phyloP scores from a whole-genome alignment of 257 asterid species.

The Leptodermis oblonga region DNA sequence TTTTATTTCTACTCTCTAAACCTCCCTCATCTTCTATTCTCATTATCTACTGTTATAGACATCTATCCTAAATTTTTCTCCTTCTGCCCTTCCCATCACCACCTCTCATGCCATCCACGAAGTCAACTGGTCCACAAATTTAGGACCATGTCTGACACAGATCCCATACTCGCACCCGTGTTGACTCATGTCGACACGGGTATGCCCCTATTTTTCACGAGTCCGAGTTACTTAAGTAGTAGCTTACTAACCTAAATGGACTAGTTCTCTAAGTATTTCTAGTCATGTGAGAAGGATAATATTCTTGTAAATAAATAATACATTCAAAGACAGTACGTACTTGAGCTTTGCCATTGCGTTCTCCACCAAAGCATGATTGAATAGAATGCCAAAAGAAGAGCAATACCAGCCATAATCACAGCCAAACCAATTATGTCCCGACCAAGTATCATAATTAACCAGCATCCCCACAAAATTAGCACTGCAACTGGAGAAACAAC shows the following conservation, averaged over 20 bases:
- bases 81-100: no score
- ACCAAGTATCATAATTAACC: constrained; percentile 88
- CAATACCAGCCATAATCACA: constrained; percentile 95
- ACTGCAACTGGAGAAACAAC: constrained; percentile 86
- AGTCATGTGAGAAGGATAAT: background rate
- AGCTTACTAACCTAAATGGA: background rate
- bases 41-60: no score
- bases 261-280: background rate
- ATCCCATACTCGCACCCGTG: no score
- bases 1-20: no score
- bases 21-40: no score
- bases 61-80: no score
- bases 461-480: constrained; percentile 87
- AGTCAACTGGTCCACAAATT: no score
- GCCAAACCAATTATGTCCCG: constrained; percentile 94
- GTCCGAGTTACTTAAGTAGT: no score
- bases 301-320: constrained; percentile 1
- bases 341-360: constrained; percentile 99
- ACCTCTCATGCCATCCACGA: no score
- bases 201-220: no score
- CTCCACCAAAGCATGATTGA: constrained; percentile 99
- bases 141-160: no score
- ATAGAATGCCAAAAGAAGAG: constrained; percentile 89
- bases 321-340: constrained; percentile 43
- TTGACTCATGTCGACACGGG: no score